Conservation (phyloP, 2,329 filamentous ascomycete genomes). For the Claviceps arundinis region DNA sequence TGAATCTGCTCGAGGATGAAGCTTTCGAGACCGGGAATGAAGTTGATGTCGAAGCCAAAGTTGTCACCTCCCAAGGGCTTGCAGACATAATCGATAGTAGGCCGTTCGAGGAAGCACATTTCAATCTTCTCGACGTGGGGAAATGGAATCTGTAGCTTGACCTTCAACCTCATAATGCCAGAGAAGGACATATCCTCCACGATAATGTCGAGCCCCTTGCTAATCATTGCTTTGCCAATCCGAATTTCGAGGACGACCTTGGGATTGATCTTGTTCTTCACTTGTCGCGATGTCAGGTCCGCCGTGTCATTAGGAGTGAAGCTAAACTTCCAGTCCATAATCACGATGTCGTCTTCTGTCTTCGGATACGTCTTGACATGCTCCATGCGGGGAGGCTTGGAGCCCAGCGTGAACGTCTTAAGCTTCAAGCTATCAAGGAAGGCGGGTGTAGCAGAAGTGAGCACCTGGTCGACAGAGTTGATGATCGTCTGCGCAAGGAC, state of each 20-base stretch:
- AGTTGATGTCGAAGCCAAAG: constrained; percentile 97
- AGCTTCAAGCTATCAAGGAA: constrained; percentile 91
- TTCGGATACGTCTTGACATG: constrained; percentile 98
- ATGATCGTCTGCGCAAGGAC: constrained; percentile 87
- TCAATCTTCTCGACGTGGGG: constrained; percentile 91
- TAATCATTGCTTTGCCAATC: constrained; percentile 90
- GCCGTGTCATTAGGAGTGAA: constrained; percentile 91
- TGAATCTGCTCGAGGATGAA: constrained; percentile 98
- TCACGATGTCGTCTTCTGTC: constrained; percentile 83
- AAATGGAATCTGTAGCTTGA: constrained; percentile 93
- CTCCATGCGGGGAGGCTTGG: constrained; percentile 89
- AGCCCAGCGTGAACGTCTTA: constrained; percentile 86
- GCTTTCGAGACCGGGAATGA: constrained; percentile 82
- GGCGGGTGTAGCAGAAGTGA: constrained; percentile 80
- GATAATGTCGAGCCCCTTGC: constrained; percentile 93
- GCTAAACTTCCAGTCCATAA: constrained; percentile 99
- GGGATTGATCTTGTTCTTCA: constrained; percentile 93
- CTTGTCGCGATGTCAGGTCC: constrained; percentile 79
- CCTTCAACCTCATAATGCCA: constrained; percentile 90
- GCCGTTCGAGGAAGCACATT: constrained; percentile 83
- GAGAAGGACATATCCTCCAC: constrained; percentile 96
- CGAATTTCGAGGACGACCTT: constrained; percentile 93
- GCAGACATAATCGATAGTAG: constrained; percentile 90
- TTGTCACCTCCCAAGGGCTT: constrained; percentile 92
- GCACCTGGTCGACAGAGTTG: constrained; percentile 86